Base-by-base conservation (phyloP, 306 rosid genomes). In the Canavalia gladiata region DNA sequence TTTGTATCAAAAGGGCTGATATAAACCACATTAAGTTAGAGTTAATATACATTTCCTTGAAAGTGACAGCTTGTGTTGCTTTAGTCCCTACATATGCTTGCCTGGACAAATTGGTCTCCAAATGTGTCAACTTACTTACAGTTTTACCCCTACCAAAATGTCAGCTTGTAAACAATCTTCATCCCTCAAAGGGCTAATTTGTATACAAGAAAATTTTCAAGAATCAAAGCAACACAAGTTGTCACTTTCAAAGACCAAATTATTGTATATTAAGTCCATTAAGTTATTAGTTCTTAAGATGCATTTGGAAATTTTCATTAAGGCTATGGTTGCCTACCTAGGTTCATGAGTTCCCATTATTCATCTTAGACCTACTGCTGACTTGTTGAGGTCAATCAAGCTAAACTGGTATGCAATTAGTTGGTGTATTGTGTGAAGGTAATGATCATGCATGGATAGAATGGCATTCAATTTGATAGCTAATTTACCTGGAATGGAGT, bases 271-370 rank as follows among this genome's bases (percentile, higher is more conserved):
- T 64, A 65, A 18, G n/a, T 66, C 7, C 34, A 42, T 25, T 42
- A 7, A 18, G 7, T 46, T 2, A 10, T 77, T 77, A 29, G 7
- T 31, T 37, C 41, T 35, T 58, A 41, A 47, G 66, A 42, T 74
- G 78, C 60, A 60, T 57, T 79, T 58, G 30, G 62, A 56, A 49
- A 52, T 62, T 29, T 71, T 64, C 33, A 62, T 62, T 4, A 54
- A 28, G 37, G 10, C 6, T 41, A 8, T 83, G 13, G 12, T 33
- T 76, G 49, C 63, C 11, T 60, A 30, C 9, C 39, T 68, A 29
- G 56, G 49, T 64, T 10, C 33, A 59, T 60, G 31, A 13, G 25
- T 47, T 49, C 12, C 78, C 46, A 31, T 45, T 54, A 37, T 71
- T 54, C 56, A 41, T 54, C 47, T 59, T 72, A 13, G 49, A 25